phyloP scores from a whole-genome alignment of 2,329 filamentous ascomycete genomes.

The Cordyceps cateniannulata region DNA sequence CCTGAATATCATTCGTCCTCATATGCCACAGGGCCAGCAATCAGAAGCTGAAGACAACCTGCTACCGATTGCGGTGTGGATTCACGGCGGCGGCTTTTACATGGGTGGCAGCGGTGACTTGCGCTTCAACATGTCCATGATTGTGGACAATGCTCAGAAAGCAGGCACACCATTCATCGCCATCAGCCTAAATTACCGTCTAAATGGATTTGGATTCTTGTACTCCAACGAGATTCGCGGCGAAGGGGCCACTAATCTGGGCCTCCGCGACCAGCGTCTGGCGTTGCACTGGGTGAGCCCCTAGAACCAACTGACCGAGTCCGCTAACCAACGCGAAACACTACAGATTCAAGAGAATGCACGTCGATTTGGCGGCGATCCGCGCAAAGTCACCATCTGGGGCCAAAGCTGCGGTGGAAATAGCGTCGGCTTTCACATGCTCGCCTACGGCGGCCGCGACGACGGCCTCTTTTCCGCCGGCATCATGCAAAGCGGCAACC shows the following conservation, averaged over 20 bases:
- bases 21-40: not conserved
- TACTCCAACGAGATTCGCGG: not conserved
- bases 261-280: not conserved
- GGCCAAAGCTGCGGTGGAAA: not conserved
- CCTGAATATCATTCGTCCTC: not conserved
- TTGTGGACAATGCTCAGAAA: not conserved
- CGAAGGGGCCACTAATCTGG: not conserved
- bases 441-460: constrained; percentile 32
- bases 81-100: not conserved
- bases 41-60: not conserved
- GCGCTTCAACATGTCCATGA: not conserved
- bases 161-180: not conserved
- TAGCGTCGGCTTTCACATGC: constrained; percentile 41
- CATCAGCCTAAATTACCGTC: not conserved
- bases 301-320: not conserved
- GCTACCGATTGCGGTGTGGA: not conserved
- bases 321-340: too few relatives aligned
- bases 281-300: not conserved
- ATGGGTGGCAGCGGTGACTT: not conserved
- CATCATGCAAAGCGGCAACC: constrained; percentile 17
- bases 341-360: not conserved
- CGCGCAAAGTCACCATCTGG: not conserved
- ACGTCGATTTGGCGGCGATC: not conserved
- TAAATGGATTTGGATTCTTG: not conserved
- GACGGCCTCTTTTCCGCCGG: constrained; percentile 34